These are phyloP conservation scores for Begonia fuchsioides DNA, from an alignment of 306 rosid genomes.

Conservation along the genomic window DNA sequence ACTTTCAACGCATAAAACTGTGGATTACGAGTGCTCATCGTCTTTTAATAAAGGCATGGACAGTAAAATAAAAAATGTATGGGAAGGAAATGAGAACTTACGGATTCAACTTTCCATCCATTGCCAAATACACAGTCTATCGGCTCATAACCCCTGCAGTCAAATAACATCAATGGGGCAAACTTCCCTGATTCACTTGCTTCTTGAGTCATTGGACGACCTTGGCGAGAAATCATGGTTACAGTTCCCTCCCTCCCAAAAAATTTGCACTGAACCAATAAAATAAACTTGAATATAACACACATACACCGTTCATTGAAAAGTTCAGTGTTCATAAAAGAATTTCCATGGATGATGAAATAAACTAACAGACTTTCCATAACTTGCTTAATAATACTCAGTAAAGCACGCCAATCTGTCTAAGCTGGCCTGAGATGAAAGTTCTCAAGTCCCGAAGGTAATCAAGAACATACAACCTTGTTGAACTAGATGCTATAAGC, in stretches of 20 bases:
- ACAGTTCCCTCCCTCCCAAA: constrained; percentile 81
- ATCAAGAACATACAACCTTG: neutral
- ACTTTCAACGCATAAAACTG: neutral
- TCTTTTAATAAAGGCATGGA: neutral
- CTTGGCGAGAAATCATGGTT: constrained; percentile 58
- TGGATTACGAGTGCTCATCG: neutral
- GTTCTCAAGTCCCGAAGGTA: neutral
- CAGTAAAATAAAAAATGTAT: neutral
- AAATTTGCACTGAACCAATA: constrained; percentile 64
- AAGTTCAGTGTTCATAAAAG: neutral
- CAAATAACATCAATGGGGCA: constrained; percentile 64
- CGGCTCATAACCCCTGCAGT: constrained; percentile 80
- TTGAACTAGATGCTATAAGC: neutral
- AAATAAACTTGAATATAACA: constrained; percentile 9
- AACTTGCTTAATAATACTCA: too few species aligned
- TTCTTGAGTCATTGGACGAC: constrained; percentile 45
- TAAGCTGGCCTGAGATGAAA: too few species aligned
- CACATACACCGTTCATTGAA: neutral
- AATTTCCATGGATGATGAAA: too few species aligned
- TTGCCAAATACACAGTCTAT: constrained; percentile 31
- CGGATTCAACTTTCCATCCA: constrained; percentile 86
- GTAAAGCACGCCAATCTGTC: too few species aligned
- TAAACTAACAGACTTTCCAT: too few species aligned
- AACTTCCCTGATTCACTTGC: constrained; percentile 41
- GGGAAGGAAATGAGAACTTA: constrained; percentile 30